Conservation (phyloP, 2,329 filamentous ascomycete species). For the Fusarium verrucosum region DNA sequence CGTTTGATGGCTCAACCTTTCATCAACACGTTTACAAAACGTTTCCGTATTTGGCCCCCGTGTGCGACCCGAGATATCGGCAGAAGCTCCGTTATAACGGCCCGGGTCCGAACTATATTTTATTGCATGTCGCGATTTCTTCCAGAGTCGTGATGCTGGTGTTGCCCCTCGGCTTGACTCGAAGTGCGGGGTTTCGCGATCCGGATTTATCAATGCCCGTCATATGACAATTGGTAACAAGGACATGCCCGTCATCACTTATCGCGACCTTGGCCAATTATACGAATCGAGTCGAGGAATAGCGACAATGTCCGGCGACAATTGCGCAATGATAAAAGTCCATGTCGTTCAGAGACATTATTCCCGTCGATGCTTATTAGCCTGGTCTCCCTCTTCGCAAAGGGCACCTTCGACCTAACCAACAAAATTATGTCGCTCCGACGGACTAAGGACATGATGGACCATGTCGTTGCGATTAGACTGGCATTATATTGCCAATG, state of each 20-base stretch:
- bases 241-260: neutral
- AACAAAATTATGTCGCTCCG: neutral
- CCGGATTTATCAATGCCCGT: neutral
- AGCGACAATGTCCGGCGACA: neutral
- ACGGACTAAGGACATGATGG: neutral
- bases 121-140: neutral
- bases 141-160: neutral
- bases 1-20: conserved; percentile 19
- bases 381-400: neutral
- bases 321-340: neutral
- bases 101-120: neutral
- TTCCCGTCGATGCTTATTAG: neutral
- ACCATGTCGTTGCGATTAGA: neutral
- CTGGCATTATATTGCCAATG: neutral
- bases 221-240: conserved; percentile 1
- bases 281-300: neutral
- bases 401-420: neutral
- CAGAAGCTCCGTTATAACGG: conserved; percentile 15
- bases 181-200: conserved; percentile 31
- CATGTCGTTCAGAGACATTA: neutral
- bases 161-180: conserved; percentile 19
- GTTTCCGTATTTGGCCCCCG: conserved; percentile 18
- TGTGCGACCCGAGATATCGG: conserved; percentile 41
- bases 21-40: conserved; percentile 1
- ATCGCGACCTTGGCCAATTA: neutral